phyloP scores from a whole-genome alignment of 1,284 basidiomycete genomes.

The Cutaneotrichosporon mucoides region DNA sequence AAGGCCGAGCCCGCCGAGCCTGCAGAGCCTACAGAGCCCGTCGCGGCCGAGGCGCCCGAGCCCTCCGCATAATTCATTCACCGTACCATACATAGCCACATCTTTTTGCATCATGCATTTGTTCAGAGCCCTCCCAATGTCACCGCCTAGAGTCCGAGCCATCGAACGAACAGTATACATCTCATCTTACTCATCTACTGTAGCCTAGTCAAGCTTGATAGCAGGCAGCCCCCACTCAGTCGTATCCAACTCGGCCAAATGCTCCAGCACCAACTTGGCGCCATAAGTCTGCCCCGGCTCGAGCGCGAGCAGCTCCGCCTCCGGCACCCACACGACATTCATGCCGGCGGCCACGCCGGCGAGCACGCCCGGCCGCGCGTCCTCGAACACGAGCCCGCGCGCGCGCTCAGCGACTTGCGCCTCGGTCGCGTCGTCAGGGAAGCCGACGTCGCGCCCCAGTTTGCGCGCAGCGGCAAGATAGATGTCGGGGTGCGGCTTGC shows the following conservation, averaged over 20 bases:
- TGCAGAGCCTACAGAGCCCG: too few species aligned
- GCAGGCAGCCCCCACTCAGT: conserved; percentile 44
- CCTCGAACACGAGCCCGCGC: conserved; percentile 48
- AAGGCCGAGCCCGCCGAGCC: too few species aligned
- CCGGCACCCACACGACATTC: conserved; percentile 51
- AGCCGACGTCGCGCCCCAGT: conserved; percentile 45
- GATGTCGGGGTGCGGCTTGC: conserved; percentile 49
- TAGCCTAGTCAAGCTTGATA: conserved; percentile 9
- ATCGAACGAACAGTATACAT: too few species aligned
- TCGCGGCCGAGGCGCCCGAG: background rate
- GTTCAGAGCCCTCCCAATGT: too few species aligned
- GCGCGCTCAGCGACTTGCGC: conserved; percentile 34
- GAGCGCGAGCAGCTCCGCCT: conserved; percentile 40
- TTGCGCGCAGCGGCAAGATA: conserved; percentile 48
- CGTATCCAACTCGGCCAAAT: conserved; percentile 42
- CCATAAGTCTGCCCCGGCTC: conserved; percentile 41
- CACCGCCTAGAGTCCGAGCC: background rate
- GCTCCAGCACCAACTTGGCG: conserved; percentile 35
- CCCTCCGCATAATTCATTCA: background rate
- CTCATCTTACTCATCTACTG: too few species aligned
- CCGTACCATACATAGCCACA: too few species aligned
- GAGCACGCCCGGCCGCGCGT: conserved; percentile 42
- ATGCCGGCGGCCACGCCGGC: conserved; percentile 49
- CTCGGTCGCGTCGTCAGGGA: conserved; percentile 30
- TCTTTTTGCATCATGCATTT: background rate